Evolutionary conservation across 2,329 filamentous ascomycete genomes (phyloP).

Genomic region (Camillea tinctor): DNA sequence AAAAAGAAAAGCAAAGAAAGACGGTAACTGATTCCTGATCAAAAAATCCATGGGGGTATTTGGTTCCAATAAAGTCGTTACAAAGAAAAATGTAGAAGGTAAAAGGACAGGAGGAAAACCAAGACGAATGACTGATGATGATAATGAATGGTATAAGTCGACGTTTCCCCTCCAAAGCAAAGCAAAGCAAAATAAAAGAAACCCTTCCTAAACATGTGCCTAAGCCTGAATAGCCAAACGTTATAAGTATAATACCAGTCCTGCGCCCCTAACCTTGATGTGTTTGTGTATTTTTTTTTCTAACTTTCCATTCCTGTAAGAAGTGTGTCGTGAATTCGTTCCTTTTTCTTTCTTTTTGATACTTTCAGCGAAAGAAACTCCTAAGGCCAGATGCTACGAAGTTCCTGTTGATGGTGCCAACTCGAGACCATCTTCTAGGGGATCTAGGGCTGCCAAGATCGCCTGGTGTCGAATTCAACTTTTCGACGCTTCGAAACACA

Average conservation of each 20-base stretch:
- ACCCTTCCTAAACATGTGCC: background rate
- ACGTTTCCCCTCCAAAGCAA: background rate
- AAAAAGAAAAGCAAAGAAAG: background rate
- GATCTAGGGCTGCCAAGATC: slow-evolving; percentile 29
- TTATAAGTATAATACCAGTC: background rate
- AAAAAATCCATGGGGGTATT: background rate
- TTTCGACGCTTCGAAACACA: slow-evolving; percentile 18
- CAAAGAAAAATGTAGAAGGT: background rate
- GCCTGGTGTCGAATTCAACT: slow-evolving; percentile 17
- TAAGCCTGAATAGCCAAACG: background rate
- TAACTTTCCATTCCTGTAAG: background rate
- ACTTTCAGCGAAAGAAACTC: slow-evolving; percentile 42
- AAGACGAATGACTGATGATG: background rate
- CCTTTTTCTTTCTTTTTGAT: slow-evolving; percentile 6
- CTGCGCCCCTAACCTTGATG: background rate
- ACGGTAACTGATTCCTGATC: background rate
- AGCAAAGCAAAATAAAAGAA: background rate
- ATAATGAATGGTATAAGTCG: too few relatives aligned
- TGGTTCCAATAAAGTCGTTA: background rate
- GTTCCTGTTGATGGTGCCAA: slow-evolving; percentile 37
- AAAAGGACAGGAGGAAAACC: background rate
- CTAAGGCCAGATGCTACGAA: slow-evolving; percentile 41
- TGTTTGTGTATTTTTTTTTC: background rate
- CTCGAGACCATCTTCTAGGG: slow-evolving; percentile 37
- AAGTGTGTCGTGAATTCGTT: slow-evolving; percentile 12